Evolutionary conservation across 1,139 yeast genomes (phyloP), one percentile per base, ranked within the genome.

Genomic region (Nematodospora anomalae): DNA sequence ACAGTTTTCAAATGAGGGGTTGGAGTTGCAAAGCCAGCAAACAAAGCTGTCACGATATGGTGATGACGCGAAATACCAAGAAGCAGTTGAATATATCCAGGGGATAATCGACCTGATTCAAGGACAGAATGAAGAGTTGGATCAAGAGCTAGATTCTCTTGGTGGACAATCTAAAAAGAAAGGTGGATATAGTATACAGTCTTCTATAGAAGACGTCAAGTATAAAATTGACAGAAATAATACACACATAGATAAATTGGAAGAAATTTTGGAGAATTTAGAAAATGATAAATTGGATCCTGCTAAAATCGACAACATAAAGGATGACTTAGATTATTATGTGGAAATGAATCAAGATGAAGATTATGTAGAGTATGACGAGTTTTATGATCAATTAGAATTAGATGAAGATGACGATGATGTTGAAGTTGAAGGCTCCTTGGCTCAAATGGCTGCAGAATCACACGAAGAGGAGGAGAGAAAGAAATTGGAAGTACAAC

Each of bases 281-380:
- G 96, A 88, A 47, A 89, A 86, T 58, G 95, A 89, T 45, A 83
- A 79, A 38, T 64, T 92, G 48, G 90, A 85, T 32, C 86, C 94
- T 1, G 96, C 88, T 16, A 78, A 79, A 41, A 79, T 94, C 12
- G 85, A 84, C 51, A 83, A 76, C 21, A 78, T 88, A 41, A 83
- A 83, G 53, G 99, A 94, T 41, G 97, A 92, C 58, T 85, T 94
- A 55, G 88, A 79, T 49, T 92, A 90, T 62, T 92, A 89, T 58
- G 96, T 94, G 30, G 97, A 92, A 45, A 86, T 92, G 45, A 94
- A 92, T 55, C 95, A 86, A 61, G 97, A 89, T 40, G 95, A 83
- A n/a, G 96, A 90, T 53, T 94, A 89, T 59, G 86, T 92, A 16
- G 97, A 92, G 55, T 96, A 92, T 59, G 97, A 92, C 51, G 92